Evolutionary conservation across 2,329 filamentous ascomycete genomes (phyloP).

Genomic region (Laburnicola sp.): DNA sequence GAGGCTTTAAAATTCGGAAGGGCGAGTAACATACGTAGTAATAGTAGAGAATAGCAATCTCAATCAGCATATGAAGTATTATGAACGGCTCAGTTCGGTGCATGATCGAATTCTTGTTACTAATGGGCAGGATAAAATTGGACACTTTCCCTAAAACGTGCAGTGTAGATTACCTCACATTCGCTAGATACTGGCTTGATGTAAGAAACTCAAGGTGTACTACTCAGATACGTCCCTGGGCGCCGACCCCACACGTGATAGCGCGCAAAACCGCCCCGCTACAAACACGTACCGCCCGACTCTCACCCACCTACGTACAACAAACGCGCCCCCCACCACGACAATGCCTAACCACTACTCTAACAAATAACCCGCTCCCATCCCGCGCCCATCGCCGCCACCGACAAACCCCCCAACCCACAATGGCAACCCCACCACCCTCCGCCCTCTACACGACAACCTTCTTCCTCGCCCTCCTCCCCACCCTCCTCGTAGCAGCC

Average conservation of each 20-base stretch:
- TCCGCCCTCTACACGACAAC: slow-evolving; percentile 28
- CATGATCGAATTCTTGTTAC: too few relatives aligned
- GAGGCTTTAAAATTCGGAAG: too few relatives aligned
- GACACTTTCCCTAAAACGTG: too few relatives aligned
- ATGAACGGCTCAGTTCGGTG: too few relatives aligned
- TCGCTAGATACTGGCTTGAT: too few relatives aligned
- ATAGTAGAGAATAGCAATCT: too few relatives aligned
- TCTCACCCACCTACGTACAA: not conserved
- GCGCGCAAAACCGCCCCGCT: not conserved
- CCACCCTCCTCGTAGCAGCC: slow-evolving; percentile 38
- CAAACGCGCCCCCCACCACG: not conserved
- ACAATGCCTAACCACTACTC: not conserved
- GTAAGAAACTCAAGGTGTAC: too few relatives aligned
- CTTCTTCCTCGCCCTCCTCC: slow-evolving; percentile 37
- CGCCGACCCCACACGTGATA: slow-evolving; percentile 12
- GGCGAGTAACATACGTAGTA: too few relatives aligned
- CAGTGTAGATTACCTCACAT: too few relatives aligned
- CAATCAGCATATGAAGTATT: too few relatives aligned
- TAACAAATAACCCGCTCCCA: not conserved
- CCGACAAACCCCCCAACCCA: not conserved
- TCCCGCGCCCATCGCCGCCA: not conserved
- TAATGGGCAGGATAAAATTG: too few relatives aligned
- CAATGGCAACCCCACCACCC: slow-evolving; percentile 19
- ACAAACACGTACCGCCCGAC: not conserved
- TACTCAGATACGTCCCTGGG: too few relatives aligned